Percentiles rank a stretch among this genome's conserved stretches.
phyloP scores from a whole-genome alignment of 2,329 filamentous ascomycete genomes.

The Sporothrix euskadiensis region DNA sequence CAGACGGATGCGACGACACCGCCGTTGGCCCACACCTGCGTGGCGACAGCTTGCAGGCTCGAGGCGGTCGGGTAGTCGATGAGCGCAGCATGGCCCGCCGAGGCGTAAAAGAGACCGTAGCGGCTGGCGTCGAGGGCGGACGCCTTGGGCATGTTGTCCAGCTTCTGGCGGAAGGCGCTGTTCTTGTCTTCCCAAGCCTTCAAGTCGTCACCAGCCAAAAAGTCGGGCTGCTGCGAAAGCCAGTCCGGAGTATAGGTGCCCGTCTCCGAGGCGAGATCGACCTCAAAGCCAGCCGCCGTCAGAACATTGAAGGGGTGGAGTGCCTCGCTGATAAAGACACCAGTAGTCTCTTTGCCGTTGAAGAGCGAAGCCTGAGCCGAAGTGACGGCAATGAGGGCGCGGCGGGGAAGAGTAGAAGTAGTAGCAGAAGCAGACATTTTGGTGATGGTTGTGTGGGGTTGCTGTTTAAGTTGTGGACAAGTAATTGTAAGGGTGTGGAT shows the following conservation, averaged over 20 bases:
- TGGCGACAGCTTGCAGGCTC: conserved; percentile 45
- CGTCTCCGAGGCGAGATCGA: conserved; percentile 50
- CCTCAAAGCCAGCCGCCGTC: conserved; percentile 47
- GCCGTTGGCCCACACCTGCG: conserved; percentile 44
- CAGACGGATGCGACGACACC: conserved; percentile 48
- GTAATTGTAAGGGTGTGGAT: too few species aligned
- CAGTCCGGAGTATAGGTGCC: conserved; percentile 48
- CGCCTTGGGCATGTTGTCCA: conserved; percentile 46
- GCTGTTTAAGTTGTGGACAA: background rate
- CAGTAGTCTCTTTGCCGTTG: conserved; percentile 44
- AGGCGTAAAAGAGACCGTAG: conserved; percentile 47
- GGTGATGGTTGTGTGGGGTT: background rate
- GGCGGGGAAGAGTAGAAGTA: conserved; percentile 39
- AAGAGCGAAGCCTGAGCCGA: conserved; percentile 46
- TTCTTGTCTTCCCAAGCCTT: conserved; percentile 47
- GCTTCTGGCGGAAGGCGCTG: conserved; percentile 48
- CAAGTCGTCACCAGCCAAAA: conserved; percentile 44
- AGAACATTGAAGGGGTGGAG: conserved; percentile 52
- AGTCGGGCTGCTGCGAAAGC: conserved; percentile 47
- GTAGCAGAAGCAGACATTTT: conserved; percentile 30
- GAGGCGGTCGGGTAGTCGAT: conserved; percentile 49
- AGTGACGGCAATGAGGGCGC: conserved; percentile 47
- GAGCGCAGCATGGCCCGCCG: conserved; percentile 48
- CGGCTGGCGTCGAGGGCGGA: conserved; percentile 38
- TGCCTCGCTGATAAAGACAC: conserved; percentile 51